Evolutionary conservation across 306 rosid species (phyloP), one percentile per base, ranked within the genome.

Genomic region (Mucuna pruriens): DNA sequence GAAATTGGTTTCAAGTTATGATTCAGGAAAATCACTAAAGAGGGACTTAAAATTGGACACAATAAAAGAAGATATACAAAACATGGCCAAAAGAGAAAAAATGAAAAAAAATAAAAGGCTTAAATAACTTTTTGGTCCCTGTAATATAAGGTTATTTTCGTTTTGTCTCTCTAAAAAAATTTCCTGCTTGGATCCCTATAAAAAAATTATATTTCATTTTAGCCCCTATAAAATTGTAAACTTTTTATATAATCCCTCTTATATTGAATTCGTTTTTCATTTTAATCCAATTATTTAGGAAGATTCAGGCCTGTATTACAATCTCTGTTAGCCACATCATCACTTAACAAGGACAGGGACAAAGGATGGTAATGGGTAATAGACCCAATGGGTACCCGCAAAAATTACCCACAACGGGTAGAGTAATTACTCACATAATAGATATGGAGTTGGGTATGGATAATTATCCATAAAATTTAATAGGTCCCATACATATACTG

Each of bases 1-100:
- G 20, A 78, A 67, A 64, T 63, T 31, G 31, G 61, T 65, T 72
- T 52, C 74, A 51, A 51, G 66, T 46, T 44, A 65, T 64, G 48
- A 65, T 49, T 39, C 6, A 34, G 64, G 63, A 71, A 74, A 71
- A 34, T 40, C 63, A 64, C 54, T 51, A 26, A 6, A 82, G 51
- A 40, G 39, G 20, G 39, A 61, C 74, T 55, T 19, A 42, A 67
- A 54, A 79, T 60, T 42, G 13, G 10, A 19, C 68, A 38, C 12
- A 55, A 16, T 2, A 80, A 55, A 78, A 79, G 19, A 66, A 52
- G 52, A 71, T 44, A 68, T 52, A 68, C 46, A 25, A 33, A 67
- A 11, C 44, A 8, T 36, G 63, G 17, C 25, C 42, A 26, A 17
- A 52, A 13, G 36, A 12, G 9, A 16, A 13, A 20, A 31, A 44